These are phyloP conservation scores for Dactylis glomerata DNA, from an alignment of 176 grass and related monocot genomes.

Conservation along the genomic window DNA sequence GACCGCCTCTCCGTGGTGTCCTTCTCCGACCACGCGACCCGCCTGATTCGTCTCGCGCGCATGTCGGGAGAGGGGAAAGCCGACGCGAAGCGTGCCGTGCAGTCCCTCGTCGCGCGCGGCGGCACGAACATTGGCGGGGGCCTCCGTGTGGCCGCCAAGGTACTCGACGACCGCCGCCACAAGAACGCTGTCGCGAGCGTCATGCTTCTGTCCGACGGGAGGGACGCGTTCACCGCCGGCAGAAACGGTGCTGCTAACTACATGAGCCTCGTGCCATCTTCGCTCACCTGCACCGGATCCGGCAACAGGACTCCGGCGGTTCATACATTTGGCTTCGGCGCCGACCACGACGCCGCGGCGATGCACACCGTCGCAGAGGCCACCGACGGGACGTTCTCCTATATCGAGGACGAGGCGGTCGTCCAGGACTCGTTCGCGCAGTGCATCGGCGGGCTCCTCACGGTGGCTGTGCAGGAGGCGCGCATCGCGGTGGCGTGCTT, in stretches of 20 bases:
- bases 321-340: constrained; percentile 56
- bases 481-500: constrained; percentile 23
- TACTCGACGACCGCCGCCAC: background rate
- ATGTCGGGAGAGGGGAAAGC: background rate
- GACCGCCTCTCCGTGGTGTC: constrained; percentile 71
- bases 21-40: constrained; percentile 49
- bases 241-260: background rate
- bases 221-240: background rate
- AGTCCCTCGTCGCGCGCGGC: background rate
- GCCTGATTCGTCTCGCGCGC: background rate
- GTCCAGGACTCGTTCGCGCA: constrained; percentile 64
- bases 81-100: background rate
- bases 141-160: background rate
- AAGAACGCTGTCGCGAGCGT: background rate
- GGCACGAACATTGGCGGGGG: background rate
- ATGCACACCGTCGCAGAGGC: constrained; percentile 53
- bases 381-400: constrained; percentile 64
- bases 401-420: constrained; percentile 38
- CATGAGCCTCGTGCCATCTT: constrained; percentile 29
- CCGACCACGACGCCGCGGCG: constrained; percentile 45
- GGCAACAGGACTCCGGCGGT: constrained; percentile 15
- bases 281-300: background rate
- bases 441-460: constrained; percentile 64
- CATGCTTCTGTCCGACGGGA: background rate
- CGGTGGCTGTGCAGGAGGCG: constrained; percentile 42